Base-by-base conservation (phyloP, 148 eudicot species). In the Bassia scoparia region DNA sequence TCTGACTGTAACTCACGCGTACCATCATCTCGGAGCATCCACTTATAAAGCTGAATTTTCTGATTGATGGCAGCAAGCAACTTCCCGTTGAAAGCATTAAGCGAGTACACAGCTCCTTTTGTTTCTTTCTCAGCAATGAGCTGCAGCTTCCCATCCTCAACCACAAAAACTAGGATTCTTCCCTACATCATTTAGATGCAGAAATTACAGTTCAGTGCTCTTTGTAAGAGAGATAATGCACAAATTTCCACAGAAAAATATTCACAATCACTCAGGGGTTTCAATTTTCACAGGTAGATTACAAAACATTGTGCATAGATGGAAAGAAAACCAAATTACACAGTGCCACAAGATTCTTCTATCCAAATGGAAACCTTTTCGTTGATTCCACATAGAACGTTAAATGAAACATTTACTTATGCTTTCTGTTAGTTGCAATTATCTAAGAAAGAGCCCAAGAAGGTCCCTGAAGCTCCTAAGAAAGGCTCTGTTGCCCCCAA, bases 11-110 rank as follows among this genome's bases (percentile, higher is more conserved):
- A 81, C 72, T 94, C 97, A 43, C 83, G 98, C 54, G 88, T 87
- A 50, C 98, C 93, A 69, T 91, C 98, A 71, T 91, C 98, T 33
- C 96, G 93, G 68, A 87, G 97, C 93, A 89, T 87, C 98, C 98
- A 94, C 77, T 91, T 94, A 75, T 88, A 91, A 74, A 94, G 83
- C 79, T 89, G 97, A 77, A 94, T 94, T 81, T 94, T 94, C 84
- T 94, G 98, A 86, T 94, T 94, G 66, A 94, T 94, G 38, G 93
- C 98, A 74, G 97, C 98, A 55, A 94, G 89, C 63, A 94, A 82
- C 83, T 91, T 94, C 38, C 98, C 98, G 43, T 91, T 94, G 80
- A 94, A 94, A 67, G 97, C 86, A 82, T 91, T 91, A 16, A 94
- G 83, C 2, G 97, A 85, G 84, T 91, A 94, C 43, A 89, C 97